Evolutionary conservation across 1,139 yeast species (phyloP), one percentile per base, ranked within the genome.

Genomic region (Lipomyces yarrowii): DNA sequence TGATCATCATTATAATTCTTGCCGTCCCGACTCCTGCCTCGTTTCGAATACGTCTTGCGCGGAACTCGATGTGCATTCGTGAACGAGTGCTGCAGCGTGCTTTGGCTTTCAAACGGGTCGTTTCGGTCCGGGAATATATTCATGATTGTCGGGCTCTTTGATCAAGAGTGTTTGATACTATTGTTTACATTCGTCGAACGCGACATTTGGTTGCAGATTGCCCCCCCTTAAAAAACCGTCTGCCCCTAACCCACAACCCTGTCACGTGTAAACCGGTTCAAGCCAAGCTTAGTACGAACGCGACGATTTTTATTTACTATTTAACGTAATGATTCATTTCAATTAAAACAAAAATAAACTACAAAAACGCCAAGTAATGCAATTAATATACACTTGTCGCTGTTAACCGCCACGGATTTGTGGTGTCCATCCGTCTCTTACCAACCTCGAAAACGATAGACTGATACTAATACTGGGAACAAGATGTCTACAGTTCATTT

Each of bases 81-180:
- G 18, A 52, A 52, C 2, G 55, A 52, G 8, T 5, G n/a, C 8
- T 52, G 55, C 30, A 52, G 55, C 4, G 33, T 42, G 21, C 48
- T 26, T 21, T 52, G 33, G 55, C 33, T 26, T 52, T 32, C 55
- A 21, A 52, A 52, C 8, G 55, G 55, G 23, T 52, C 55, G 30
- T 52, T 30, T 52, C 55, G 55, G 33, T 52, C 55, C 33, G 55
- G 55, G 32, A 52, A 52, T 11, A 52, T 32, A 21, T 52, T 52
- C 55, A 52, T 52, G 5, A 6, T 52, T 37, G 30, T 26, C 42
- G 42, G 11, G 15, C 33, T 52, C n/a, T n/a, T n/a, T 15, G 42
- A 42, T 8, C 18, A 42, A n/a, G 3, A 18, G 11, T 18, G 18
- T 3, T 42, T 18, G 18, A 15, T 3, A 2, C 11, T 8, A 3